These are phyloP conservation scores for Pinus taeda DNA, from an alignment of 75 land plant species.

Conservation along the genomic window DNA sequence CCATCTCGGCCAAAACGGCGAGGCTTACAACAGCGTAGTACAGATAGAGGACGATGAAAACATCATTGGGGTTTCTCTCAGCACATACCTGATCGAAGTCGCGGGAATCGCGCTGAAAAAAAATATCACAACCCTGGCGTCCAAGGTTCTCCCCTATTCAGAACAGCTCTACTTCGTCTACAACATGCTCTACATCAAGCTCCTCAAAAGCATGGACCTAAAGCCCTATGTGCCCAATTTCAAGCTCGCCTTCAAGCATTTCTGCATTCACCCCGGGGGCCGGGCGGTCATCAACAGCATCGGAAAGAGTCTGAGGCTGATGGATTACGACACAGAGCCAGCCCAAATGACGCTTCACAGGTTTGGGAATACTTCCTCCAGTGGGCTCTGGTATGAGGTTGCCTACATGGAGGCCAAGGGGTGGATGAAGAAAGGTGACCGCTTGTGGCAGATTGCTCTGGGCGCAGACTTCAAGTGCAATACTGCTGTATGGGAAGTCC, in stretches of 20 bases:
- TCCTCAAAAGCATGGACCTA: background rate
- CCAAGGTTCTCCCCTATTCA: conserved; percentile 38
- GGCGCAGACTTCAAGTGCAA: conserved; percentile 51
- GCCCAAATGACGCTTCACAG: conserved; percentile 62
- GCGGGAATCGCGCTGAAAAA: conserved; percentile 52
- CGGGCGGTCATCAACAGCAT: conserved; percentile 35
- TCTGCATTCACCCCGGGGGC: conserved; percentile 53
- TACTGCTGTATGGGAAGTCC: conserved; percentile 30
- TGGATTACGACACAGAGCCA: conserved; percentile 41
- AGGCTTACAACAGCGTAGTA: conserved; percentile 42
- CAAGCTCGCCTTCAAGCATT: conserved; percentile 36
- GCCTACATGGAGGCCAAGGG: conserved; percentile 60
- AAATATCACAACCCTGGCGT: conserved; percentile 53
- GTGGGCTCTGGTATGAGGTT: conserved; percentile 50
- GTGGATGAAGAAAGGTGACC: conserved; percentile 42
- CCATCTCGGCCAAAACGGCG: conserved; percentile 57
- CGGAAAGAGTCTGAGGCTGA: conserved; percentile 36
- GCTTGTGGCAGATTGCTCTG: conserved; percentile 39
- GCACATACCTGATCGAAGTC: conserved; percentile 49
- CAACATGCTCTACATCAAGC: conserved; percentile 7
- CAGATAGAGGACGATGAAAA: conserved; percentile 57
- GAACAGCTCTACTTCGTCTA: conserved; percentile 24
- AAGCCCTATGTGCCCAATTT: conserved; percentile 32
- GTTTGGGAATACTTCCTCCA: conserved; percentile 56
- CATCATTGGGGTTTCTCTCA: conserved; percentile 43